Evolutionary conservation across 306 rosid genomes (phyloP).

Genomic region (Sechiopsis laciniata): DNA sequence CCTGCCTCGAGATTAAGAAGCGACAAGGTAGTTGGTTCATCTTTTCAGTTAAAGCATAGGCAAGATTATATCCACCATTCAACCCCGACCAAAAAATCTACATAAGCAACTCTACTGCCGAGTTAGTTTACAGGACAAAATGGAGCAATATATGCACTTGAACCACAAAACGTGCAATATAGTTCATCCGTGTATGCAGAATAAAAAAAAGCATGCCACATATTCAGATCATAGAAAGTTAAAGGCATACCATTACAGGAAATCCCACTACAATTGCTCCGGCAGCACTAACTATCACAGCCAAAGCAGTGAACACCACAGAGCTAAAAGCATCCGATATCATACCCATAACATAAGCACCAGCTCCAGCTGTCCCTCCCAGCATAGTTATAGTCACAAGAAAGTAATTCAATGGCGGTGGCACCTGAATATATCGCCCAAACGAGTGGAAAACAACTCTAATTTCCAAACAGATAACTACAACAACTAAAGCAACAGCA

Average conservation of each 20-base stretch:
- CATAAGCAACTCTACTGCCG: background rate
- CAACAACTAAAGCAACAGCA: slow-evolving; percentile 56
- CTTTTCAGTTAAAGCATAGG: background rate
- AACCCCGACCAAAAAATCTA: slow-evolving; percentile 1
- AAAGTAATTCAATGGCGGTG: slow-evolving; percentile 73
- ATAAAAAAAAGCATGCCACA: background rate
- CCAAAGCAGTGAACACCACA: slow-evolving; percentile 68
- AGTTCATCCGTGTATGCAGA: background rate
- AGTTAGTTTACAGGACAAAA: background rate
- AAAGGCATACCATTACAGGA: slow-evolving; percentile 65
- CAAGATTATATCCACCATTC: background rate
- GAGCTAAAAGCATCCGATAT: slow-evolving; percentile 80
- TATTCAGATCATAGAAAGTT: slow-evolving; percentile 6
- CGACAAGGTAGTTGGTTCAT: background rate
- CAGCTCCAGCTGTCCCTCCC: slow-evolving; percentile 74
- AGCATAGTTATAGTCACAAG: slow-evolving; percentile 81
- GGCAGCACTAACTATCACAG: slow-evolving; percentile 67
- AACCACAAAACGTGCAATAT: background rate
- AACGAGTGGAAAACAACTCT: slow-evolving; percentile 86
- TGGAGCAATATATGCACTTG: slow-evolving; percentile 6
- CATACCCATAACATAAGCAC: slow-evolving; percentile 74
- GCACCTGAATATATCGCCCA: slow-evolving; percentile 94
- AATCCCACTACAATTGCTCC: slow-evolving; percentile 87
- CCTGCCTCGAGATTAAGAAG: background rate
- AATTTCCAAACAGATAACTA: slow-evolving; percentile 77